These are phyloP conservation scores for Drechslerella dactyloides DNA, from an alignment of 2,329 filamentous ascomycete genomes.

Conservation along the genomic window DNA sequence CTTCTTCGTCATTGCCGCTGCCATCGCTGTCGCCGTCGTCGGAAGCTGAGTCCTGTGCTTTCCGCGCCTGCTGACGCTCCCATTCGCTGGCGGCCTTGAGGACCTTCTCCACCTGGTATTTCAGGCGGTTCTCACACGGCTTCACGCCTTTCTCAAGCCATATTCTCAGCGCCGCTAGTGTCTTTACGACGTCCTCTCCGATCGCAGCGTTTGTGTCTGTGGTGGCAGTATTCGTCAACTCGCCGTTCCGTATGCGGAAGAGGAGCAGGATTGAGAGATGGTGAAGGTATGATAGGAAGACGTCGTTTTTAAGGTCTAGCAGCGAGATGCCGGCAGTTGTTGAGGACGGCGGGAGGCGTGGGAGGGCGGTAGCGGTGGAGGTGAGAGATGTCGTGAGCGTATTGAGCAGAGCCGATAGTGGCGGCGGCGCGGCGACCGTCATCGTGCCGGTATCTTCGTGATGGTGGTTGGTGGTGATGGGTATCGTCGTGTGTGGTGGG, in stretches of 20 bases:
- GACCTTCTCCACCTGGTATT: conserved; percentile 95
- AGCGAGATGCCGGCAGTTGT: conserved; percentile 88
- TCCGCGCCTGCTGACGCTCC: conserved; percentile 61
- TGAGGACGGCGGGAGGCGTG: conserved; percentile 69
- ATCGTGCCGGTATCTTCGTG: conserved; percentile 12
- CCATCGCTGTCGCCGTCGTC: not conserved
- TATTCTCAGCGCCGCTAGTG: conserved; percentile 87
- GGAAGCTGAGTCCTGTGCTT: conserved; percentile 53
- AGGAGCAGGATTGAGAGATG: conserved; percentile 88
- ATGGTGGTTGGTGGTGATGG: not conserved
- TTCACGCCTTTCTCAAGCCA: conserved; percentile 92
- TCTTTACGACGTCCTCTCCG: conserved; percentile 67
- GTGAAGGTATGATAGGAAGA: conserved; percentile 95
- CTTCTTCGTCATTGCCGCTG: conserved; percentile 54
- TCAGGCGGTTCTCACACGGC: conserved; percentile 85
- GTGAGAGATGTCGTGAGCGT: conserved; percentile 40
- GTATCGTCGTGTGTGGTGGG: not conserved
- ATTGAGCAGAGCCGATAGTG: conserved; percentile 24
- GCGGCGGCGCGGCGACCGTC: conserved; percentile 22
- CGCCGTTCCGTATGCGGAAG: conserved; percentile 70
- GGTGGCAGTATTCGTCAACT: too few relatives aligned
- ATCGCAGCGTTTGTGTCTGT: not conserved
- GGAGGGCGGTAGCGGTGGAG: conserved; percentile 31
- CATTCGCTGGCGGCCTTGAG: conserved; percentile 82
- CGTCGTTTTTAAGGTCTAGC: conserved; percentile 92